Base-by-base conservation (phyloP, 108 stramenopile genomes). In the Schizochytrium sp. region DNA sequence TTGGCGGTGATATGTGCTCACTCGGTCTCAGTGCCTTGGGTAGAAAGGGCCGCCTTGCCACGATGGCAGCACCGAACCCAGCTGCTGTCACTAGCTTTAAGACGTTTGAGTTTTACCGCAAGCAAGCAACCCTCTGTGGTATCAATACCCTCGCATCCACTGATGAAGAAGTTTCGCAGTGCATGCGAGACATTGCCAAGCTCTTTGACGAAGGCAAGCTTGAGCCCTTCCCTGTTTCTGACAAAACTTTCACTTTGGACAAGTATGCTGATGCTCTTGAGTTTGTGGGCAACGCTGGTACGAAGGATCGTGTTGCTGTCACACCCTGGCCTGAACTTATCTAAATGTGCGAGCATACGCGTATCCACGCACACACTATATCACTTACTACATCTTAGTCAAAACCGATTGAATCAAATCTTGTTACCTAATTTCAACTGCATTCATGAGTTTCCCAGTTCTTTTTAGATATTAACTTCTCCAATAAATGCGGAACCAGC, bases 71-170 rank as follows among this genome's bases (percentile, higher is more conserved):
- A 38, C 64, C 64, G 64, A 69, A 44, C 44, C 64, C 64, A 15
- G 15, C 12, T 15, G 7, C 64, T 28, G 44, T 69, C 42, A 44
- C 64, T 44, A 7, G 7, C 42, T 69, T 69, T 44, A 44, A 38
- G 19, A 69, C 64, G 0, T 69, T 69, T 69, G 64, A 69, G 15
- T 69, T 69, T 44, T 69, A 69, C 64, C 64, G 64, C 64, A 69
- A 69, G 15, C 7, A 69, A 7, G 64, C 19, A 38, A 69, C 12
- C 64, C 40, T 69, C 28, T 15, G 7, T 8, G 64, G 64, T 44
- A 44, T 69, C 28, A 69, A 7, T 15, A 69, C 64, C 64, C 28
- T 69, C 42, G 5, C 8, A 5, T 12, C 5, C 28, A 38, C 64
- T 8, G 64, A 69, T 44, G 64, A 38, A 38, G 28, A 28, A 28